Evolutionary conservation across 345 rosid genomes (phyloP).

Genomic region (Linum tenue): DNA sequence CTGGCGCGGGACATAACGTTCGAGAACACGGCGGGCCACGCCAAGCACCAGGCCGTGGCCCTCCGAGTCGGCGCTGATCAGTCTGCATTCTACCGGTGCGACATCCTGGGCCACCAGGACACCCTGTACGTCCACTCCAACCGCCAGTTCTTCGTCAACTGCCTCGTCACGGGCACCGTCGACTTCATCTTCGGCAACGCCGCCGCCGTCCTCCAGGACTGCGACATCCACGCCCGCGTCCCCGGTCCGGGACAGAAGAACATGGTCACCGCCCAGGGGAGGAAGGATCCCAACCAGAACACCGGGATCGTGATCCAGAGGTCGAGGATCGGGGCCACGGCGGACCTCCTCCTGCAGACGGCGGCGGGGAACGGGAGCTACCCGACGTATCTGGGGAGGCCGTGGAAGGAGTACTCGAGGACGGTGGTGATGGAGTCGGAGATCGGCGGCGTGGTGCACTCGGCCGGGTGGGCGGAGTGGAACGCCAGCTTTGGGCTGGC

Average conservation of each 20-base stretch:
- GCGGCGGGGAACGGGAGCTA: slow-evolving; percentile 32
- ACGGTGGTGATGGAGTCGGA: slow-evolving; percentile 54
- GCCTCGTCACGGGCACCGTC: slow-evolving; percentile 26
- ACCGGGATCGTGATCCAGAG: slow-evolving; percentile 90
- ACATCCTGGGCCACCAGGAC: slow-evolving; percentile 18
- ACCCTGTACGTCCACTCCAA: slow-evolving; percentile 1
- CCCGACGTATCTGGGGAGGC: slow-evolving; percentile 52
- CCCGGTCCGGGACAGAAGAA: slow-evolving; percentile 84
- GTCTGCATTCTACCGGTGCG: slow-evolving; percentile 58
- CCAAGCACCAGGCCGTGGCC: slow-evolving; percentile 32
- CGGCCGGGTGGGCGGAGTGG: slow-evolving; percentile 86
- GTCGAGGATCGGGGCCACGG: slow-evolving; percentile 66
- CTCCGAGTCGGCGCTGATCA: slow-evolving; percentile 21
- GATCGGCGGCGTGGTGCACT: slow-evolving; percentile 50
- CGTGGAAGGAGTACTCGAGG: too few relatives aligned
- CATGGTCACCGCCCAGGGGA: slow-evolving; percentile 94
- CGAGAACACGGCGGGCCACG: slow-evolving; percentile 26
- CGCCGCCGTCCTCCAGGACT: too few relatives aligned
- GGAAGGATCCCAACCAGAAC: slow-evolving; percentile 79
- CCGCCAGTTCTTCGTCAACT: slow-evolving; percentile 65
- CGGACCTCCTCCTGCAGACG: slow-evolving; percentile 32
- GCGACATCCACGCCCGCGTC: slow-evolving; percentile 19
- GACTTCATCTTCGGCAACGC: too few relatives aligned
- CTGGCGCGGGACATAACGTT: slow-evolving; percentile 30
- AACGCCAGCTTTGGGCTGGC: slow-evolving; percentile 47